Evolutionary conservation across 768 basidiomycete species (phyloP), one percentile per base, ranked within the genome.

Genomic region (Lentinula aciculospora): DNA sequence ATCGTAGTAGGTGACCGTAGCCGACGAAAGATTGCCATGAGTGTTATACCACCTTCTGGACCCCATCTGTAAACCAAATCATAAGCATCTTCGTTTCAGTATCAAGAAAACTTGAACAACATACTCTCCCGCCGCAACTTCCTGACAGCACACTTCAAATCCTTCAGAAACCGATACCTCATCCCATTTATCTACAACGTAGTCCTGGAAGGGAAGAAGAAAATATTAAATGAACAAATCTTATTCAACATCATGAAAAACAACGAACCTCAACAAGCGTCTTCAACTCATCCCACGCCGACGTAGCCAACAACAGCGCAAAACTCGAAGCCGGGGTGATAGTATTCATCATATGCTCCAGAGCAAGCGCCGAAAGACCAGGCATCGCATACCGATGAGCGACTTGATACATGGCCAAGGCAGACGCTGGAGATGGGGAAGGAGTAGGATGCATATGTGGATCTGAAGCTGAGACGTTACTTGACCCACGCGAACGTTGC

Each of bases 301-400:
- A 76, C 0, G 84, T 79, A n/a, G 88, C 88, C 54, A 88, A 80
- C 46, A 91, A 72, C 32, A 89, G 69, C 0, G 84, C 81, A 69
- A 90, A 89, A 63, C 85, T 82, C 3, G 81, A 78, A 61, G 80
- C 76, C 3, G 85, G 83, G 3, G 83, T 84, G 36, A 92, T 76
- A 6, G 82, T 86, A 5, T 77, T 74, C 76, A 91, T 79, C 65
- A 90, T 84, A 68, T 90, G 88, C 53, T 88, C 86, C 57, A 88
- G 68, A 6, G 89, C 87, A 23, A 90, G 76, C 21, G 74, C 65
- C n/a, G 82, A 81, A 23, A 92, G 76, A 7, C 76, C 79, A 3
- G 82, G 81, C 74, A 92, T 83, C 2, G 73, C 73, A 69, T 91
- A 92, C 53, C 88, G 78, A 71, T 92, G 88, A 3, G 88, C 86